These are phyloP conservation scores for Colletotrichum sojae DNA, from an alignment of 2,329 filamentous ascomycete species.

Conservation along the genomic window DNA sequence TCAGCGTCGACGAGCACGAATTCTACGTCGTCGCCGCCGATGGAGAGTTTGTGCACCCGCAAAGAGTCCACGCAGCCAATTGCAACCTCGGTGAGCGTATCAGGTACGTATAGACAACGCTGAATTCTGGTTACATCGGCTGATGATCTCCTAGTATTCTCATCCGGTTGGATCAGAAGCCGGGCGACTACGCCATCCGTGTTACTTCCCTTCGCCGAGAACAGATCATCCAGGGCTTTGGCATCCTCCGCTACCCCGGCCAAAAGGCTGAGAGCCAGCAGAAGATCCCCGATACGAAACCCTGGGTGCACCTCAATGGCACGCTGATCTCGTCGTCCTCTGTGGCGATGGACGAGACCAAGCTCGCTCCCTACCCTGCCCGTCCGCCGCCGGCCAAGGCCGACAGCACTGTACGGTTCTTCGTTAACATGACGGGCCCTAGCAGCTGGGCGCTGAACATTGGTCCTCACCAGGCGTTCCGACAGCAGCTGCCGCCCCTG, in stretches of 20 bases:
- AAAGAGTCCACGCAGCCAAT: conserved; percentile 29
- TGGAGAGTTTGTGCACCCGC: conserved; percentile 31
- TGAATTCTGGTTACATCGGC: rapidly evolving
- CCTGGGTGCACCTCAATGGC: conserved; percentile 31
- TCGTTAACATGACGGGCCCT: conserved; percentile 37
- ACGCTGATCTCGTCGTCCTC: conserved; percentile 30
- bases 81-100: conserved; percentile 36
- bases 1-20: conserved; percentile 34
- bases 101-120: conserved; percentile 1
- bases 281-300: conserved; percentile 13
- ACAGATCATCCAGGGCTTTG: conserved; percentile 31
- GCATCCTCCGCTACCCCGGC: conserved; percentile 30
- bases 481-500: conserved; percentile 28
- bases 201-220: conserved; percentile 28
- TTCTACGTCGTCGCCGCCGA: conserved; percentile 31
- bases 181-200: conserved; percentile 17
- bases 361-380: conserved; percentile 29
- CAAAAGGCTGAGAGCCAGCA: conserved; percentile 3
- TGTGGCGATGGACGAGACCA: conserved; percentile 29
- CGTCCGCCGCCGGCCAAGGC: conserved; percentile 24
- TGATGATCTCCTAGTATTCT: conserved; percentile 9
- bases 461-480: conserved; percentile 31
- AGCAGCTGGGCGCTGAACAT: conserved; percentile 33
- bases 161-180: conserved; percentile 20
- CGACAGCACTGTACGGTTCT: conserved; percentile 32